Percentiles rank a stretch among this genome's conserved stretches.
These are phyloP conservation scores for Pythium utonaiense DNA, from an alignment of 352 stramenopile species.

Conservation along the genomic window DNA sequence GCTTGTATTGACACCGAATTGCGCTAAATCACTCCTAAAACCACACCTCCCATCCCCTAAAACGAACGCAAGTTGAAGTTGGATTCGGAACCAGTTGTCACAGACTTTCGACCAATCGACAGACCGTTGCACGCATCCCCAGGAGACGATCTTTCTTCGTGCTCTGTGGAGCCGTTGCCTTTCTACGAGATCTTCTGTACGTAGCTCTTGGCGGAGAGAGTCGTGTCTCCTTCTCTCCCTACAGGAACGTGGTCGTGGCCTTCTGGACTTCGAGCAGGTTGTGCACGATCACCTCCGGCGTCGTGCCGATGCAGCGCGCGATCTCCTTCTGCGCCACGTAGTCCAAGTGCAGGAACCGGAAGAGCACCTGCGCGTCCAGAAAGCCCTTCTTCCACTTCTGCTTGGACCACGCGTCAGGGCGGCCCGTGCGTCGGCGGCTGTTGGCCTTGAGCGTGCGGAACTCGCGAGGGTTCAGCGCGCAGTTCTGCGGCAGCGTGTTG, in stretches of 20 bases:
- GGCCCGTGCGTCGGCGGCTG: constrained; percentile 47
- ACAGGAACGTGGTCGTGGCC: constrained; percentile 67
- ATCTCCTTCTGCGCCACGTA: constrained; percentile 88
- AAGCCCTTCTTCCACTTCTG: constrained; percentile 90
- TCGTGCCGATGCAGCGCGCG: constrained; percentile 85
- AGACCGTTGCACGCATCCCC: constrained; percentile 6
- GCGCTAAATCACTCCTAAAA: background rate
- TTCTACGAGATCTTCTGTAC: background rate
- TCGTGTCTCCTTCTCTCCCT: constrained; percentile 9
- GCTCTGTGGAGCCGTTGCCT: background rate
- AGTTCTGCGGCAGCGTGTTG: constrained; percentile 84
- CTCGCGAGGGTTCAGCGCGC: constrained; percentile 79
- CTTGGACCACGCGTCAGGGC: constrained; percentile 80
- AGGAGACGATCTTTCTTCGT: background rate
- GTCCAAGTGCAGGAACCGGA: constrained; percentile 77
- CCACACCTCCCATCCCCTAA: background rate
- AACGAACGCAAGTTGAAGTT: constrained; percentile 25
- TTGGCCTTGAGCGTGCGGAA: constrained; percentile 81
- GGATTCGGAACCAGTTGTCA: background rate
- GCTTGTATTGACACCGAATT: background rate
- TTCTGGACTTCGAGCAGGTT: constrained; percentile 87
- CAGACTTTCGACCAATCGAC: no score
- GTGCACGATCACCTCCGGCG: constrained; percentile 82
- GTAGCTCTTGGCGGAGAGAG: no score
- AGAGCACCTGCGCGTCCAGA: constrained; percentile 74